phyloP scores from a whole-genome alignment of 441 rosid species.

The Erodium moschatum region DNA sequence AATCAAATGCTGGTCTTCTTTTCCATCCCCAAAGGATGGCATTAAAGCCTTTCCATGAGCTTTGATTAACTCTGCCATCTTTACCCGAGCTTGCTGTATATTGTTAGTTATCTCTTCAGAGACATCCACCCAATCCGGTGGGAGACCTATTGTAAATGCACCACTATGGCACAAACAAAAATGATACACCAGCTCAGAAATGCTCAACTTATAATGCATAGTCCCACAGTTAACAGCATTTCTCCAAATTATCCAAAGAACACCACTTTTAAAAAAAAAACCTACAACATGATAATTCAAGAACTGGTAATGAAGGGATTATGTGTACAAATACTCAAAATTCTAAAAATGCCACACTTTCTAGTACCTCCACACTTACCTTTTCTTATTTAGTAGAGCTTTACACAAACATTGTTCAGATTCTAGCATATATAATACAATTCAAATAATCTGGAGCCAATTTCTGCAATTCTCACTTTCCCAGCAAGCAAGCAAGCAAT shows the following conservation, averaged over 20 bases:
- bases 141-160: slow-evolving; percentile 6
- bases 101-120: slow-evolving; percentile 3
- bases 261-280: neutral
- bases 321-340: neutral
- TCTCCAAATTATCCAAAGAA: neutral
- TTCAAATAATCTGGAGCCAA: neutral
- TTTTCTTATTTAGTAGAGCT: neutral
- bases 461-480: neutral
- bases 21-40: slow-evolving; percentile 5
- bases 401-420: neutral
- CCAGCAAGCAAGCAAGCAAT: neutral
- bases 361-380: neutral
- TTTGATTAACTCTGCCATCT: neutral
- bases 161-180: slow-evolving; percentile 1
- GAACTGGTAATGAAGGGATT: neutral
- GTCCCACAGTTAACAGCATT: neutral
- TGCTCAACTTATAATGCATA: neutral
- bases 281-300: neutral
- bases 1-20: slow-evolving; percentile 6
- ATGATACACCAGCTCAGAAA: neutral
- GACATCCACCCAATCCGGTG: slow-evolving; percentile 9
- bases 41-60: slow-evolving; percentile 9
- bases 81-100: slow-evolving; percentile 7
- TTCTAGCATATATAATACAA: neutral
- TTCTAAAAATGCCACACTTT: neutral